These are phyloP conservation scores for Ajuga chamaepitys DNA, from an alignment of 257 asterid species.

Conservation along the genomic window DNA sequence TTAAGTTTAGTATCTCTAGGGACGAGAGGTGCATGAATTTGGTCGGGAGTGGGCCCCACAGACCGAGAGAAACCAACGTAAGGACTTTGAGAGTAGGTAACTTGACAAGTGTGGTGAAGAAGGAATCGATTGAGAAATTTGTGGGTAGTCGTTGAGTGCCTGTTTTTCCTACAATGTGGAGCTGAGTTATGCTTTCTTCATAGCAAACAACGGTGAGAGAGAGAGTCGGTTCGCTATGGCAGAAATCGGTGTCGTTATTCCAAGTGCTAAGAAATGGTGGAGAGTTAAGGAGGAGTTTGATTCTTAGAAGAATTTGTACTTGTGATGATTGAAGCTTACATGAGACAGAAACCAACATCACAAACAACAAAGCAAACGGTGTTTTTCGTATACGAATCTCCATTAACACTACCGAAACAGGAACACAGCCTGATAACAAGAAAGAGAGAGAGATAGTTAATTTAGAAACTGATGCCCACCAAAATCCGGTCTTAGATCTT, in stretches of 20 bases:
- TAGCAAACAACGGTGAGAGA: constrained; percentile 67
- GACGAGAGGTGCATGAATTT: constrained; percentile 43
- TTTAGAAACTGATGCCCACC: not conserved
- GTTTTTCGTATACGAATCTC: constrained; percentile 12
- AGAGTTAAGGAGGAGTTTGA: constrained; percentile 41
- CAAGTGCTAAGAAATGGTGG: constrained; percentile 39
- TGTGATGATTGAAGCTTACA: constrained; percentile 43
- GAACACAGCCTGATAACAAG: not conserved
- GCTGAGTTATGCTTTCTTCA: constrained; percentile 61
- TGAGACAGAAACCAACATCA: constrained; percentile 29
- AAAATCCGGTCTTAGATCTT: not conserved
- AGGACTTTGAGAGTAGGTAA: constrained; percentile 74
- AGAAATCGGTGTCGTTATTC: constrained; percentile 50
- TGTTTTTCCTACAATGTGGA: constrained; percentile 56
- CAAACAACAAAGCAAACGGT: constrained; percentile 15
- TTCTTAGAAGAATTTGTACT: constrained; percentile 38
- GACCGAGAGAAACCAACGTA: constrained; percentile 68
- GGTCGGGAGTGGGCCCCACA: constrained; percentile 67
- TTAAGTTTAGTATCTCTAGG: constrained; percentile 68
- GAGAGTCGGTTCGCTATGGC: constrained; percentile 47
- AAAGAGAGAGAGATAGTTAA: not conserved
- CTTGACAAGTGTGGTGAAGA: constrained; percentile 39
- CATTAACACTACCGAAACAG: constrained; percentile 22
- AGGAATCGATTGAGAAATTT: constrained; percentile 65
- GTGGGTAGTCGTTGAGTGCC: constrained; percentile 33